These are phyloP conservation scores for Psidium guajava DNA, from an alignment of 345 rosid species.

Conservation along the genomic window DNA sequence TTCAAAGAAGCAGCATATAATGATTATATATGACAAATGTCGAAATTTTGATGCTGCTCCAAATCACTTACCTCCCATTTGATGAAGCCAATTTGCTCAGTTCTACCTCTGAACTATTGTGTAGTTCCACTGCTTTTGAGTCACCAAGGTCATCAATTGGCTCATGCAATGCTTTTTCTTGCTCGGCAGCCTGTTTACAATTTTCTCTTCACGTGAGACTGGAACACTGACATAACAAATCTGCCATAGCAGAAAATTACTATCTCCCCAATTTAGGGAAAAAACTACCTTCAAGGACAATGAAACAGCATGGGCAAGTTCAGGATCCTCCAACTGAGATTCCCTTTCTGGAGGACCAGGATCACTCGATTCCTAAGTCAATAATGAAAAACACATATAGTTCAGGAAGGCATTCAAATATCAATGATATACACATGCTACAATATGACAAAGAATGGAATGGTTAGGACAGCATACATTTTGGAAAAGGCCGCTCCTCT, in stretches of 20 bases:
- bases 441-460: background rate
- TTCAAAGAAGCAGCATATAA: background rate
- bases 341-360: constrained; percentile 27
- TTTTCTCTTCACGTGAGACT: constrained; percentile 7
- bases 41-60: background rate
- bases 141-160: constrained; percentile 28
- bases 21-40: background rate
- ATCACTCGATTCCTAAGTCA: constrained; percentile 29
- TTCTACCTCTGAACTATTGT: constrained; percentile 28
- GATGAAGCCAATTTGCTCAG: constrained; percentile 21
- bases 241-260: background rate
- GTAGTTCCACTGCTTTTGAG: constrained; percentile 22
- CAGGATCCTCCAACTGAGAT: constrained; percentile 38
- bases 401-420: background rate
- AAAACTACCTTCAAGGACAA: constrained; percentile 45
- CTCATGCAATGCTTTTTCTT: constrained; percentile 42
- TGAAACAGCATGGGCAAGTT: constrained; percentile 63
- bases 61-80: constrained; percentile 59
- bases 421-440: background rate
- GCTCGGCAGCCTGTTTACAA: constrained; percentile 60
- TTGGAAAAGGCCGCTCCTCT: constrained; percentile 22
- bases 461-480: background rate
- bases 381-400: background rate
- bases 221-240: background rate
- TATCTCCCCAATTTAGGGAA: background rate